Evolutionary conservation across 2,329 filamentous ascomycete genomes (phyloP).

Genomic region (Sarocladiaceae sp.): DNA sequence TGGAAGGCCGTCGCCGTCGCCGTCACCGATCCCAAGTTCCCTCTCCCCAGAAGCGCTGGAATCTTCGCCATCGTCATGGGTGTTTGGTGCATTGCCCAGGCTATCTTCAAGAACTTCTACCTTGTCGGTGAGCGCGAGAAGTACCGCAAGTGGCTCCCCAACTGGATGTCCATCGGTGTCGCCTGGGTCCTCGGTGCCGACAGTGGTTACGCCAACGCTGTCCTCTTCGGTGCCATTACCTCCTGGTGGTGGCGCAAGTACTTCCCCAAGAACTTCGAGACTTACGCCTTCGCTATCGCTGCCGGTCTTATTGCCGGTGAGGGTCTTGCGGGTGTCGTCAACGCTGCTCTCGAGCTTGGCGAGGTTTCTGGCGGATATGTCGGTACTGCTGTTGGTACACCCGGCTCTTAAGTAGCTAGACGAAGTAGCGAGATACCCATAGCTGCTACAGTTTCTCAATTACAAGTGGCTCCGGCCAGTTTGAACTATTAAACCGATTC

Average conservation of each 20-base stretch:
- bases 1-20: constrained; percentile 59
- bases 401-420: constrained; percentile 11
- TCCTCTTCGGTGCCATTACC: constrained; percentile 47
- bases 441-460: no score
- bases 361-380: constrained; percentile 21
- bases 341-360: constrained; percentile 39
- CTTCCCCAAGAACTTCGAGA: constrained; percentile 42
- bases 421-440: no score
- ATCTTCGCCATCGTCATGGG: constrained; percentile 53
- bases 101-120: constrained; percentile 47
- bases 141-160: constrained; percentile 52
- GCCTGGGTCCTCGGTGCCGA: constrained; percentile 53
- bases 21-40: constrained; percentile 49
- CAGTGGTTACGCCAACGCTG: constrained; percentile 41
- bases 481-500: no score
- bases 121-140: constrained; percentile 46
- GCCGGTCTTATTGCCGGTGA: constrained; percentile 58
- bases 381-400: constrained; percentile 14
- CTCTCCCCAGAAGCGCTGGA: constrained; percentile 46
- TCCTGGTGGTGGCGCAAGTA: constrained; percentile 50
- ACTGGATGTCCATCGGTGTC: constrained; percentile 56
- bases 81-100: constrained; percentile 42
- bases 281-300: constrained; percentile 52
- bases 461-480: no score
- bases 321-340: constrained; percentile 56